Evolutionary conservation across 805 yeast species (phyloP), one percentile per base, ranked within the genome.

Genomic region (Kuraishia cidri): DNA sequence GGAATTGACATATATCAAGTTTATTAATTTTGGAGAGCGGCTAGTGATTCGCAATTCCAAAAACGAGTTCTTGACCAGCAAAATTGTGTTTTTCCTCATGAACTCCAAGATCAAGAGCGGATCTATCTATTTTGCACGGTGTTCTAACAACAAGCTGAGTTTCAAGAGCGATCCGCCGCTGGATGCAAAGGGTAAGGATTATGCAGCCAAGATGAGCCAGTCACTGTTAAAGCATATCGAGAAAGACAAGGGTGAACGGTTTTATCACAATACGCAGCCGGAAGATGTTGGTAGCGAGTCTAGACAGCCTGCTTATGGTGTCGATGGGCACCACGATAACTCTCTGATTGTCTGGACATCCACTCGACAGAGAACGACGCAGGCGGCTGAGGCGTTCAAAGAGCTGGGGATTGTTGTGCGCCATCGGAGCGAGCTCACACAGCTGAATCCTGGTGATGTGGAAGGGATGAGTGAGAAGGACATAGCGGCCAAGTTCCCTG

Each of bases 341-440:
- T 71, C 80, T 4, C 66, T 88, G 45, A 76, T 79, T 3, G 88
- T 92, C n/a, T 90, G 97, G 95, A 87, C 97, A 1, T 94, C 97
- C 1, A 85, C 90, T 4, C 72, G 96, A 40, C 67, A 74, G 42
- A 72, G 96, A 48, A 86, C 97, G 0, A 67, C 77, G 13, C 85
- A 88, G 43, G 76, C 95, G 5, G 86, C 90, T 0, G 66, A 69
- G 34, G 74, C 68, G 36, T 85, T 90, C 53, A 62, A 71, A 24
- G 68, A 74, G 9, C 56, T 60, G 18, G 83, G 84, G 7, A 69
- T 84, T 36, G 66, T 70, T 1, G 79, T 82, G 5, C 64, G 78
- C 34, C 87, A 82, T 51, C 66, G 95, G 38, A 75, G 87, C 20
- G 94, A 87, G 52, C 62, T 92, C 48, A 79, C 86, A 27, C 96